These are phyloP conservation scores for Syzygium aromaticum DNA, from an alignment of 345 rosid species.

Conservation along the genomic window DNA sequence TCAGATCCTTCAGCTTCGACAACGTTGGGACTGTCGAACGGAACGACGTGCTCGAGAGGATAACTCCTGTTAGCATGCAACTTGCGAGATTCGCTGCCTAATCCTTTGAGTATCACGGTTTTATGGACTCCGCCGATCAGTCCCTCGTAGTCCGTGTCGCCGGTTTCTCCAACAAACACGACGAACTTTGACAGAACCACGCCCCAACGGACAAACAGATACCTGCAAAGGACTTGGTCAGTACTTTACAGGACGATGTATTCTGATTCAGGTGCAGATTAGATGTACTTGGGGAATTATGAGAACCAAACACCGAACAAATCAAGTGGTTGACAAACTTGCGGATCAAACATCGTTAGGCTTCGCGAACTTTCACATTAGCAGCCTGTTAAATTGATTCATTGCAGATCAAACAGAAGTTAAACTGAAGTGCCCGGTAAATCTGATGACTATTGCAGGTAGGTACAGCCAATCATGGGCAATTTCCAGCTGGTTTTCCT, in stretches of 20 bases:
- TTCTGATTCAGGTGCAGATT: background rate
- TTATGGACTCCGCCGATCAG: slow-evolving; percentile 84
- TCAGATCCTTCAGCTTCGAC: background rate
- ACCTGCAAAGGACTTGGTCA: slow-evolving; percentile 31
- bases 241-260: background rate
- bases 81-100: slow-evolving; percentile 35
- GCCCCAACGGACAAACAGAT: slow-evolving; percentile 89
- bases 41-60: slow-evolving; percentile 74
- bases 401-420: background rate
- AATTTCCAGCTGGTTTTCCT: background rate
- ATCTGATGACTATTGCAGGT: background rate
- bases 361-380: background rate
- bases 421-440: background rate
- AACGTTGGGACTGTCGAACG: slow-evolving; percentile 61
- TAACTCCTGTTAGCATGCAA: slow-evolving; percentile 57
- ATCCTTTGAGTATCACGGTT: slow-evolving; percentile 64
- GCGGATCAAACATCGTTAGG: background rate
- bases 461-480: background rate
- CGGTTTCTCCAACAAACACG: slow-evolving; percentile 81
- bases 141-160: slow-evolving; percentile 95
- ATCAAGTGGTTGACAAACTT: background rate
- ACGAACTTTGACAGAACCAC: slow-evolving; percentile 69
- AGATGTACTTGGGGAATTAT: background rate
- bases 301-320: background rate
- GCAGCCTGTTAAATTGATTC: background rate